Conservation (phyloP, 2,329 filamentous ascomycete genomes). For the Pseudopyrenochaeta lycopersici region DNA sequence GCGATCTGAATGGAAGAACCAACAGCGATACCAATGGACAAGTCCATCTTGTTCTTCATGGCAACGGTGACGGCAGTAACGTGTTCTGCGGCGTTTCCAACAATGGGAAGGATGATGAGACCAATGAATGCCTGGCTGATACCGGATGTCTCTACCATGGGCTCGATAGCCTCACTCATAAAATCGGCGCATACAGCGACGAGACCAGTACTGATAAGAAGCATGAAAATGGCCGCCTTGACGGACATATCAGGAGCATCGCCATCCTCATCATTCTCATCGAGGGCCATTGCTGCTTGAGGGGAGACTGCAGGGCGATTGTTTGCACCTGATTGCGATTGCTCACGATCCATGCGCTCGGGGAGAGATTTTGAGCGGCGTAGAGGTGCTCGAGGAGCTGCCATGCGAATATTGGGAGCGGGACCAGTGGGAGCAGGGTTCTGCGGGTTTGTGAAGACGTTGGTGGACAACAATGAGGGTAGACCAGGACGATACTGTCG, state of each 20-base stretch:
- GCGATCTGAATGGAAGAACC: constrained; percentile 83
- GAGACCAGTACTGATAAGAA: constrained; percentile 63
- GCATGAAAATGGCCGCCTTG: constrained; percentile 64
- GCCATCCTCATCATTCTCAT: constrained; percentile 38
- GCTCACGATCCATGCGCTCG: constrained; percentile 43
- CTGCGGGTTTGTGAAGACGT: constrained; percentile 67
- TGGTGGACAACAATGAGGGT: constrained; percentile 74
- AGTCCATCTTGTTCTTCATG: constrained; percentile 85
- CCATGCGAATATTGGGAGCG: constrained; percentile 43
- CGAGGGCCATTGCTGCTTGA: constrained; percentile 26
- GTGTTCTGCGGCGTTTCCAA: constrained; percentile 85
- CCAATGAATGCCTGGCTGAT: constrained; percentile 80
- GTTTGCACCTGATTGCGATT: constrained; percentile 24
- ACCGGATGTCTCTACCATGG: constrained; percentile 66
- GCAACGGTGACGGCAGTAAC: constrained; percentile 82
- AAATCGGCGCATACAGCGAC: constrained; percentile 74
- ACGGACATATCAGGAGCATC: constrained; percentile 61
- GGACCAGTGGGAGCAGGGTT: constrained; percentile 44
- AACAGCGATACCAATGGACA: constrained; percentile 81
- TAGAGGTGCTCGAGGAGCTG: constrained; percentile 38
- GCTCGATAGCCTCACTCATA: constrained; percentile 77
- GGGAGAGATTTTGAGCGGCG: constrained; percentile 48
- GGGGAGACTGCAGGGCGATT: constrained; percentile 28
- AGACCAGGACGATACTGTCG: constrained; percentile 67
- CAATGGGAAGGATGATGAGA: constrained; percentile 81